These are phyloP conservation scores for Hyaloscypha hepaticicola DNA, from an alignment of 495 filamentous ascomycete species.

Conservation along the genomic window DNA sequence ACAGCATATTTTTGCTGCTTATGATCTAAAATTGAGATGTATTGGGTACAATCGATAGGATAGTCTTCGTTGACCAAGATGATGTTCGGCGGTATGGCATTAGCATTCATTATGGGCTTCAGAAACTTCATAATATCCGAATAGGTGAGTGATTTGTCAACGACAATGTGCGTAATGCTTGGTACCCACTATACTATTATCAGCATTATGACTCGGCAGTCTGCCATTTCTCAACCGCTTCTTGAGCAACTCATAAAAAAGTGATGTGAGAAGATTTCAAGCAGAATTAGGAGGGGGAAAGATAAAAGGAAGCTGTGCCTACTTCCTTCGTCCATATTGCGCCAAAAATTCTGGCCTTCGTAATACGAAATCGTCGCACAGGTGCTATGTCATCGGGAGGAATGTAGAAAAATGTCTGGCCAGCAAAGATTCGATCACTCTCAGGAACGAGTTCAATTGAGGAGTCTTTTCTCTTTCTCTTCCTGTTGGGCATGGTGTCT, in stretches of 20 bases:
- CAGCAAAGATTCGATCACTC: conserved; percentile 62
- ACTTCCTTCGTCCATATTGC: conserved; percentile 62
- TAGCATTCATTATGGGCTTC: conserved; percentile 46
- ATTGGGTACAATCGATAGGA: conserved; percentile 73
- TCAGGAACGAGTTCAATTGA: conserved; percentile 51
- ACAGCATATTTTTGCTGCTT: conserved; percentile 54
- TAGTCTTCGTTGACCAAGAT: conserved; percentile 76
- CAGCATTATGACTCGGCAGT: background rate
- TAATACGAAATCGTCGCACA: conserved; percentile 66
- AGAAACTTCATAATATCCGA: conserved; percentile 63
- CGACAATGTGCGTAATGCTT: conserved; percentile 70
- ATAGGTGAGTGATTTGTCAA: conserved; percentile 68
- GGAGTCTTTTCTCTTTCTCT: conserved; percentile 48
- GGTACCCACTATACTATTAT: conserved; percentile 10
- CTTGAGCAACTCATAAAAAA: no score
- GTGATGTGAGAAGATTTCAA: no score
- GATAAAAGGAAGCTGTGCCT: conserved; percentile 14
- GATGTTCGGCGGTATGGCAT: conserved; percentile 27
- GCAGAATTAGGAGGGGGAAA: no score
- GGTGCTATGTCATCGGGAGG: conserved; percentile 73
- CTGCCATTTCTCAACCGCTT: background rate
- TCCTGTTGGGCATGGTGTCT: conserved; percentile 33
- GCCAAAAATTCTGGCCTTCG: conserved; percentile 73
- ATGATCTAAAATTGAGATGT: conserved; percentile 55
- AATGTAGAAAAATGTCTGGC: conserved; percentile 71